Percentiles rank a stretch among this genome's conserved stretches.
These are phyloP conservation scores for Arctostaphylos glauca DNA, from an alignment of 148 eudicot species.

Conservation along the genomic window DNA sequence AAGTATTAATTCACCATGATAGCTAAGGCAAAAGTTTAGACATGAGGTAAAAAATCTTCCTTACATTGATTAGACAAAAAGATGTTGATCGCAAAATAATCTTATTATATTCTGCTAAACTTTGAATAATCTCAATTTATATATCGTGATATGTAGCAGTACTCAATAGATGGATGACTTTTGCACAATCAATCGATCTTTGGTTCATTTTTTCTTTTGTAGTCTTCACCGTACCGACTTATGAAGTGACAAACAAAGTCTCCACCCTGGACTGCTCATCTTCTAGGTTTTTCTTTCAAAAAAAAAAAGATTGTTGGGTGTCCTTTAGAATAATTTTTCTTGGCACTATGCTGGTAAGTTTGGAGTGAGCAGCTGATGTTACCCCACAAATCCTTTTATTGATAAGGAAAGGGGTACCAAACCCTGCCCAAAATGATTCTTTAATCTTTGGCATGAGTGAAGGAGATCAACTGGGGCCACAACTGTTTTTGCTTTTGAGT, in stretches of 20 bases:
- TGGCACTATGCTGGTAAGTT: not conserved
- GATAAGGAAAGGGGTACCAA: not conserved
- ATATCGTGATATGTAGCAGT: not conserved
- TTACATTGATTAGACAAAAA: not conserved
- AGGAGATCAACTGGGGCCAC: not conserved
- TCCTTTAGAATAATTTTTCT: not conserved
- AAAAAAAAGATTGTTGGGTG: not conserved
- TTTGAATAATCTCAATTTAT: not conserved
- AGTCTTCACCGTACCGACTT: not conserved
- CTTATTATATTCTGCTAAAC: not conserved
- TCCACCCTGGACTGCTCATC: not conserved
- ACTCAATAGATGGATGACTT: not conserved
- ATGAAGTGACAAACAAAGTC: not conserved
- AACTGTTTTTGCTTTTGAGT: not conserved
- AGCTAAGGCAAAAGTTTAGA: not conserved
- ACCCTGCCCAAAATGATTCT: not conserved
- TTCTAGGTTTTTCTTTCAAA: not conserved
- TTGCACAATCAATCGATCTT: not conserved
- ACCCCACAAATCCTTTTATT: not conserved
- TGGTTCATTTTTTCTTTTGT: not conserved
- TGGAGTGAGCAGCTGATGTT: not conserved
- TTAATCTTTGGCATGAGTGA: not conserved
- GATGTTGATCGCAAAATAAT: not conserved
- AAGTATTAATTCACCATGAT: not conserved
- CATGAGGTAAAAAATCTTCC: not conserved